A percentile compares a stretch with the other conserved stretches of the same genome.
These are phyloP conservation scores for Arctium minus DNA, from an alignment of 129 eudicot genomes.

Conservation along the genomic window DNA sequence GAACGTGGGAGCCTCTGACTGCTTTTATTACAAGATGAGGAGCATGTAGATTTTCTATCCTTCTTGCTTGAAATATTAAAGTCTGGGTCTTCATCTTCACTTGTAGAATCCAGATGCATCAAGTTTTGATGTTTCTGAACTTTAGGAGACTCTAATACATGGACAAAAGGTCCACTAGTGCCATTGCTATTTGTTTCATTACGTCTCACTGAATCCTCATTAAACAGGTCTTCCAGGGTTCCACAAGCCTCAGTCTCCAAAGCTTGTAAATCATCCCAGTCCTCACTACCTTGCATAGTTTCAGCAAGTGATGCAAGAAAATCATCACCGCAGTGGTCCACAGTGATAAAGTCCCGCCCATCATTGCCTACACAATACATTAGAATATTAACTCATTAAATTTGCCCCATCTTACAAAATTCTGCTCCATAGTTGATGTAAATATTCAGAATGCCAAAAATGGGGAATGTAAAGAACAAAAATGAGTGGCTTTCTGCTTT, in stretches of 20 bases:
- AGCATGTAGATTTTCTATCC: slow-evolving; percentile 12
- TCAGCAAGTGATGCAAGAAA: slow-evolving; percentile 87
- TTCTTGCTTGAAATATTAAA: slow-evolving; percentile 28
- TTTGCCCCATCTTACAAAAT: not conserved
- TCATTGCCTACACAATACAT: slow-evolving; percentile 60
- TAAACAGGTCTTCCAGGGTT: slow-evolving; percentile 63
- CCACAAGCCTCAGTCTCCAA: slow-evolving; percentile 90
- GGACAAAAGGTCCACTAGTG: slow-evolving; percentile 25
- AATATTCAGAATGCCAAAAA: not conserved
- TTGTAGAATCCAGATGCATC: slow-evolving; percentile 66
- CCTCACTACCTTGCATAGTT: slow-evolving; percentile 74
- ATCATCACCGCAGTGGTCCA: slow-evolving; percentile 97
- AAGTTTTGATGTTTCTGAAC: slow-evolving; percentile 38
- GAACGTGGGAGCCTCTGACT: slow-evolving; percentile 16
- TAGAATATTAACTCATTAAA: not conserved
- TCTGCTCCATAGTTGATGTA: not conserved
- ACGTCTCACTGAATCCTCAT: slow-evolving; percentile 36
- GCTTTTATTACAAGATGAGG: slow-evolving; percentile 24
- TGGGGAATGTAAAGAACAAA: not conserved
- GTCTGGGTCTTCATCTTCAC: slow-evolving; percentile 58
- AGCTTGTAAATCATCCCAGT: slow-evolving; percentile 90
- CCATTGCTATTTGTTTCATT: slow-evolving; percentile 25
- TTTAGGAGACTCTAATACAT: slow-evolving; percentile 47
- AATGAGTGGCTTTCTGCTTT: not conserved
- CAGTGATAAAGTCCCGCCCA: slow-evolving; percentile 82